phyloP scores from a whole-genome alignment of 768 basidiomycete species.

The Pilatotrama ljubarskyi region DNA sequence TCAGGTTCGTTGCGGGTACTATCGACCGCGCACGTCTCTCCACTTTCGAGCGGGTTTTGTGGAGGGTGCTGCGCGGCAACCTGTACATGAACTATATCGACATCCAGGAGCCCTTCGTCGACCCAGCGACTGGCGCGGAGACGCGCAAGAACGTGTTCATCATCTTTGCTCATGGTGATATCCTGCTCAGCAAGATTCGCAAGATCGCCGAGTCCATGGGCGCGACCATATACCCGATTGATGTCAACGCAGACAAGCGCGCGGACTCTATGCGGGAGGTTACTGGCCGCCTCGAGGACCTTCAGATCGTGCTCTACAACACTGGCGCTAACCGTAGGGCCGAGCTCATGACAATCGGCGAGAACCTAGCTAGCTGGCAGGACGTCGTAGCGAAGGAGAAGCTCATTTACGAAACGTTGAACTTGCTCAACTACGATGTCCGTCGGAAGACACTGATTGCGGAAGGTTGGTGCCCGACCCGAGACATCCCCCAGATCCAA shows the following conservation, averaged over 20 bases:
- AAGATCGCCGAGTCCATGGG: slow-evolving; percentile 99
- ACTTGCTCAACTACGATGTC: slow-evolving; percentile 93
- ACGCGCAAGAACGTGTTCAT: slow-evolving; percentile 99
- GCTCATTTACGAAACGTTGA: slow-evolving; percentile 92
- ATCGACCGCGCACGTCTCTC: slow-evolving; percentile 90
- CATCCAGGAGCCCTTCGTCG: slow-evolving; percentile 89
- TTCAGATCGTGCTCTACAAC: slow-evolving; percentile 86
- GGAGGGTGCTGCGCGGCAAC: slow-evolving; percentile 97
- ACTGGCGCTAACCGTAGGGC: slow-evolving; percentile 80
- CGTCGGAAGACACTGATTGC: slow-evolving; percentile 93
- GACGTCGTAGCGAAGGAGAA: slow-evolving; percentile 96
- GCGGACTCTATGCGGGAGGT: slow-evolving; percentile 89
- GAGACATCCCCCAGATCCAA: slow-evolving; percentile 88
- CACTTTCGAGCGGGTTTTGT: slow-evolving; percentile 95
- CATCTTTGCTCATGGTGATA: slow-evolving; percentile 96
- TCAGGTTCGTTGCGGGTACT: slow-evolving; percentile 92
- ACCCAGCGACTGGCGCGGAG: slow-evolving; percentile 79
- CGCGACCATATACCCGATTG: slow-evolving; percentile 94
- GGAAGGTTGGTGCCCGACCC: slow-evolving; percentile 95
- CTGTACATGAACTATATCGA: slow-evolving; percentile 99
- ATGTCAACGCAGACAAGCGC: slow-evolving; percentile 91
- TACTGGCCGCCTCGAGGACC: slow-evolving; percentile 83
- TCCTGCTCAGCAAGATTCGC: slow-evolving; percentile 92
- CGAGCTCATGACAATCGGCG: slow-evolving; percentile 83
- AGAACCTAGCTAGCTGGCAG: slow-evolving; percentile 85